Base-by-base conservation (phyloP, 768 basidiomycete species). In the Termitomyces titanicus region DNA sequence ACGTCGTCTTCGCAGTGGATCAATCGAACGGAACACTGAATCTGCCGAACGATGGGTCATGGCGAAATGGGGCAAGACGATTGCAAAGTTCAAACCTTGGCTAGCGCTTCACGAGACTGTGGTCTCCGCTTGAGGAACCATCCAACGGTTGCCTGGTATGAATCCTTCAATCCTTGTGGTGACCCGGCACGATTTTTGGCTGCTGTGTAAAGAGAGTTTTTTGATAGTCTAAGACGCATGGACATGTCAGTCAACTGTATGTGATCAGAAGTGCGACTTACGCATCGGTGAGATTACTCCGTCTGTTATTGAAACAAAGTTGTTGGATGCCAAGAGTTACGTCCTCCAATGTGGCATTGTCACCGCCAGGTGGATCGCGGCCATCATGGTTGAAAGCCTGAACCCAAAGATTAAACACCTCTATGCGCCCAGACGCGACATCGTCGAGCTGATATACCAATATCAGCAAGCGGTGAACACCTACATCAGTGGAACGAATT, bases 1-100 rank as follows among this genome's bases (percentile, higher is more conserved):
- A 71, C 63, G 49, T 70, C 68, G 47, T 65, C 62, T 11, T 59
- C 39, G 38, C 65, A 63, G 44, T 66, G 63, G 33, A 67, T 60
- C 8, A 68, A 44, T 25, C 59, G 56, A 24, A 69, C 56, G 25
- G 66, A 66, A 46, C 58, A 63, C n/a, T 40, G 47, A 11, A 67
- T 58, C 57, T 61, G 51, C 5, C 25, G 40, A 33, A 34, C 6
- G n/a, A 44, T 22, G 6, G 22, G 40, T 35, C 42, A 18, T 9
- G 27, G 31, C n/a, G 22, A 17, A 5, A 8, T 17, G 40, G 27
- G 47, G 39, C 24, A 25, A 45, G n/a, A n/a, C 22, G 3, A 25
- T 29, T 9, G 9, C 29, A 29, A 29, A 29, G 29, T 29, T 29
- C 50, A 6, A 33, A 63, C 64, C 53, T 58, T 61, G 31, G 61